These are phyloP conservation scores for Warburgia ugandensis DNA, from an alignment of 164 flowering plant genomes.

Conservation along the genomic window DNA sequence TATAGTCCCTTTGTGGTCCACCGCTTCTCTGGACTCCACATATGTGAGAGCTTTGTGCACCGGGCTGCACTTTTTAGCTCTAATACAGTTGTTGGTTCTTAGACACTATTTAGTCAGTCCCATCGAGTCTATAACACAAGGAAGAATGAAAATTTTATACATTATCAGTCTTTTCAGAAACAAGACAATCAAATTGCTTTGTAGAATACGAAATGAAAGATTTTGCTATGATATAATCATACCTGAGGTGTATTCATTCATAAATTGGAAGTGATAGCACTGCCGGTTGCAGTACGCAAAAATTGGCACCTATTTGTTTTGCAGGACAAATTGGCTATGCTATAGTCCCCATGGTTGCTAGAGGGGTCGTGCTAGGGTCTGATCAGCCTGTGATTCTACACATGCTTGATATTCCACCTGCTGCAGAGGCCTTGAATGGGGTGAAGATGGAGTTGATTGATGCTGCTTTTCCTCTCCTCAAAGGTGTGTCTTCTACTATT, in stretches of 20 bases:
- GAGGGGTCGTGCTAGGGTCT: conserved; percentile 78
- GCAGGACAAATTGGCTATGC: conserved; percentile 94
- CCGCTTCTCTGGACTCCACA: too few species aligned
- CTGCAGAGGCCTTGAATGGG: conserved; percentile 60
- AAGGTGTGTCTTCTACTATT: conserved; percentile 29
- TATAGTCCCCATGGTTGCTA: conserved; percentile 79
- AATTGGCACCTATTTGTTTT: neutral
- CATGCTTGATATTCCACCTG: conserved; percentile 70
- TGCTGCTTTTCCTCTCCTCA: conserved; percentile 83
- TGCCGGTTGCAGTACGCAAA: neutral
- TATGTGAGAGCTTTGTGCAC: too few species aligned
- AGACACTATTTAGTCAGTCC: too few species aligned
- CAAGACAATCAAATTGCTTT: too few species aligned
- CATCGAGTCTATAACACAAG: too few species aligned
- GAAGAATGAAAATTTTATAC: too few species aligned
- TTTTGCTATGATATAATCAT: neutral
- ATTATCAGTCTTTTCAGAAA: too few species aligned
- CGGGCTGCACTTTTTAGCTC: too few species aligned
- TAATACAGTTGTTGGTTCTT: too few species aligned
- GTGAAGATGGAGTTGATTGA: conserved; percentile 82
- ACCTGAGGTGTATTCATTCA: neutral
- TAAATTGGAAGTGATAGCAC: neutral
- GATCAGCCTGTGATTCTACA: conserved; percentile 84
- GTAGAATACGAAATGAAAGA: too few species aligned
- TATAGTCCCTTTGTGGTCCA: too few species aligned